Conservation (phyloP, 768 basidiomycete genomes). For the Hydnomerulius pinastri region DNA sequence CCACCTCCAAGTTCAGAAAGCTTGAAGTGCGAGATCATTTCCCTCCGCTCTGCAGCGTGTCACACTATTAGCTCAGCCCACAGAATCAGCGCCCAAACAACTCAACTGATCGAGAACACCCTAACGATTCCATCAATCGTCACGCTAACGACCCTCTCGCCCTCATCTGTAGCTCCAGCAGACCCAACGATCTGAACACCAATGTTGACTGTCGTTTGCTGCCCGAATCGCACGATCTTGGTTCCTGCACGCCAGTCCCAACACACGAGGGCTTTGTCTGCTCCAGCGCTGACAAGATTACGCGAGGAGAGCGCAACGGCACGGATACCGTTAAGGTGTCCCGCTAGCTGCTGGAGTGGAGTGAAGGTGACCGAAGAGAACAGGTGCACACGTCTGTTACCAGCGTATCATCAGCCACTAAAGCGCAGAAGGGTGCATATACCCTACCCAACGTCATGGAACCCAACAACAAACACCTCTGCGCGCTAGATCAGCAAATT, state of each 20-base stretch:
- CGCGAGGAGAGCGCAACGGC: slow-evolving; percentile 85
- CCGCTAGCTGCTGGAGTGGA: slow-evolving; percentile 80
- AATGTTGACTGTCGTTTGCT: slow-evolving; percentile 90
- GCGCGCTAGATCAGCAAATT: slow-evolving; percentile 7
- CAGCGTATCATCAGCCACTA: not conserved
- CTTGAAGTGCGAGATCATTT: slow-evolving; percentile 93
- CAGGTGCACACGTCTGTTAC: slow-evolving; percentile 75
- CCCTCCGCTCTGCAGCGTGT: slow-evolving; percentile 51
- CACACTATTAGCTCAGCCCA: slow-evolving; percentile 7
- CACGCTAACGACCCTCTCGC: slow-evolving; percentile 85
- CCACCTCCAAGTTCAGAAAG: slow-evolving; percentile 72
- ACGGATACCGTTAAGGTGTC: slow-evolving; percentile 87
- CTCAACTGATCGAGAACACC: slow-evolving; percentile 86
- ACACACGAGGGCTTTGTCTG: slow-evolving; percentile 73
- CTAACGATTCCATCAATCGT: slow-evolving; percentile 92
- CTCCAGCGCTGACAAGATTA: slow-evolving; percentile 83
- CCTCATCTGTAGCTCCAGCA: slow-evolving; percentile 45
- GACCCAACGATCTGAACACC: slow-evolving; percentile 82
- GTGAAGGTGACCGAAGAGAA: slow-evolving; percentile 85
- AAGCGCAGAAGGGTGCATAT: not conserved
- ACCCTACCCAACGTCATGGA: slow-evolving; percentile 85
- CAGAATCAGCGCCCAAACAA: slow-evolving; percentile 9
- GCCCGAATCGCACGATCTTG: slow-evolving; percentile 89
- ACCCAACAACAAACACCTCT: slow-evolving; percentile 92
- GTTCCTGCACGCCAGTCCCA: slow-evolving; percentile 91